phyloP scores from a whole-genome alignment of 179 eudicot genomes.

The Kewa caespitosa region DNA sequence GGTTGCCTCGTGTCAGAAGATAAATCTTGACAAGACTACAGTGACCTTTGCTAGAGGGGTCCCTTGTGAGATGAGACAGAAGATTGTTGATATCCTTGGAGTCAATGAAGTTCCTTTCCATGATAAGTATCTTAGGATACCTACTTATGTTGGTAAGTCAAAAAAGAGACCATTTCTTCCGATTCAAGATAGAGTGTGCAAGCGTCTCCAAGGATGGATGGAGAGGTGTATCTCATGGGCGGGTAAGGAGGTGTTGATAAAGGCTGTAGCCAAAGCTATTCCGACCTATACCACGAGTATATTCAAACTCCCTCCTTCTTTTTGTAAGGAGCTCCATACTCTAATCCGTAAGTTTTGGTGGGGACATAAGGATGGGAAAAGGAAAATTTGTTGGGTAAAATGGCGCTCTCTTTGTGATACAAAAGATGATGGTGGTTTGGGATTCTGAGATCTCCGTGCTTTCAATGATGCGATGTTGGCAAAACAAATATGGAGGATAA shows the following conservation, averaged over 20 bases:
- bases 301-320: neutral
- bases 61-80: neutral
- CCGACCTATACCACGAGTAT: neutral
- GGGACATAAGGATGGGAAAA: neutral
- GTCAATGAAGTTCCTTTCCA: neutral
- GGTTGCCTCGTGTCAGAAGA: no score
- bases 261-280: neutral
- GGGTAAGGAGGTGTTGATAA: slow-evolving; percentile 4
- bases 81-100: neutral
- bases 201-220: neutral
- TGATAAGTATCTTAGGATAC: neutral
- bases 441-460: no score
- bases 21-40: no score
- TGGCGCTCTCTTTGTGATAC: neutral
- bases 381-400: neutral
- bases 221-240: neutral
- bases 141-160: neutral
- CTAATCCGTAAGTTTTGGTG: neutral
- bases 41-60: neutral
- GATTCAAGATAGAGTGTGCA: neutral
- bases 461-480: neutral
- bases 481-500: neutral
- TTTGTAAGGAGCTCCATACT: neutral
- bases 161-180: neutral
- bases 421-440: neutral